Evolutionary conservation across 2,329 filamentous ascomycete species (phyloP).

Genomic region (Epichloe coenophiala): DNA sequence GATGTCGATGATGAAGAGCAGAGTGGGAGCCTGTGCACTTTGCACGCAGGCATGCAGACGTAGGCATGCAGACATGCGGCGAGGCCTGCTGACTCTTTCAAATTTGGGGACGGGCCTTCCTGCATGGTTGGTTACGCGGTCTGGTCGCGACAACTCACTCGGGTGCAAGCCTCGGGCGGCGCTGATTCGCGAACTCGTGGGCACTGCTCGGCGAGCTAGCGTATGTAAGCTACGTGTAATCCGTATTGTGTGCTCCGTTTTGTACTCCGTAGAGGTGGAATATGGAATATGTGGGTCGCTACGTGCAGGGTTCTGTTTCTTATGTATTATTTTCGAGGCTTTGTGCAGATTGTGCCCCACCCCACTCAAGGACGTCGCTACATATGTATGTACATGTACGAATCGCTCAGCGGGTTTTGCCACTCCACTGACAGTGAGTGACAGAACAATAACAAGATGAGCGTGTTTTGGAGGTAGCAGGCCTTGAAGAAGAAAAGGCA

Average conservation of each 20-base stretch:
- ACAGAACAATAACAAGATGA: background rate
- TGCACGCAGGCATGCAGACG: background rate
- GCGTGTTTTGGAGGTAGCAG: too few species aligned
- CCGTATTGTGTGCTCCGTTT: too few species aligned
- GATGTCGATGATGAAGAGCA: background rate
- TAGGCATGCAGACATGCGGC: background rate
- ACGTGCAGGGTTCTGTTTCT: background rate
- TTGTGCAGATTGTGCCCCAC: background rate
- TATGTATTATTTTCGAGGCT: too few species aligned
- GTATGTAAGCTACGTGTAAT: too few species aligned
- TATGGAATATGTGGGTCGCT: too few species aligned
- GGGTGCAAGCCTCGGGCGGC: too few species aligned
- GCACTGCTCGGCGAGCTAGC: too few species aligned
- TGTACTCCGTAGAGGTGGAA: too few species aligned
- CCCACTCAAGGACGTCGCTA: background rate
- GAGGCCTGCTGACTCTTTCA: too few species aligned
- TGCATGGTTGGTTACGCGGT: conserved; percentile 15
- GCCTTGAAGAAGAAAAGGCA: background rate
- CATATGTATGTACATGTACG: too few species aligned
- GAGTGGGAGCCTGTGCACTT: background rate
- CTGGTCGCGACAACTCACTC: background rate
- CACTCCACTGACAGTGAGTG: background rate
- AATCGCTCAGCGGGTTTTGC: background rate
- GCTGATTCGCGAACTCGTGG: too few species aligned
- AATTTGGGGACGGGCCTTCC: conserved; percentile 4